phyloP scores from a whole-genome alignment of 1,284 basidiomycete species.

The Neonothopanus nambi region DNA sequence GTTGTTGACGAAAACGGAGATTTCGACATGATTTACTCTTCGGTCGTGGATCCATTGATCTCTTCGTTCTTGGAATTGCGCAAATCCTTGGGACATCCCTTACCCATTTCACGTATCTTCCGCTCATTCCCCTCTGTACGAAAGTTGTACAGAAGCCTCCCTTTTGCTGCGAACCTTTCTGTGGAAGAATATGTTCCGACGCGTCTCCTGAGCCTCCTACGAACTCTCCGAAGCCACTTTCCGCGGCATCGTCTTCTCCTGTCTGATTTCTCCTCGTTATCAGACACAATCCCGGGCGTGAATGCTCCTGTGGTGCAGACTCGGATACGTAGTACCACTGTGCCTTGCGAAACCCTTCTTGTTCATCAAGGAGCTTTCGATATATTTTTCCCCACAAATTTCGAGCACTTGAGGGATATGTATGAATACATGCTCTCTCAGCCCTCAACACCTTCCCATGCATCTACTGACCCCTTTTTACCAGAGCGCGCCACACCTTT shows the following conservation, averaged over 20 bases:
- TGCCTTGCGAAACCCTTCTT: slow-evolving; percentile 88
- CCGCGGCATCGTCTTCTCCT: slow-evolving; percentile 91
- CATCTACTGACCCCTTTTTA: slow-evolving; percentile 26
- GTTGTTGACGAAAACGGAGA: slow-evolving; percentile 83
- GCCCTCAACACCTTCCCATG: slow-evolving; percentile 41
- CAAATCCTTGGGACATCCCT: slow-evolving; percentile 51
- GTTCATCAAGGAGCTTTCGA: slow-evolving; percentile 98
- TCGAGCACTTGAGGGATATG: slow-evolving; percentile 82
- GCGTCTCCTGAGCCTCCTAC: slow-evolving; percentile 83
- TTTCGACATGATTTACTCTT: slow-evolving; percentile 84
- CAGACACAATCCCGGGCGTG: slow-evolving; percentile 82
- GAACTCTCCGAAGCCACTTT: slow-evolving; percentile 82
- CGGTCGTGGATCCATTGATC: slow-evolving; percentile 85
- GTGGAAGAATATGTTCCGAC: slow-evolving; percentile 93
- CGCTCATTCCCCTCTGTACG: slow-evolving; percentile 56
- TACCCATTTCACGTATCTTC: slow-evolving; percentile 59
- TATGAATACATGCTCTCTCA: slow-evolving; percentile 81
- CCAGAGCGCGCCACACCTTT: slow-evolving; percentile 50
- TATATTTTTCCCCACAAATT: slow-evolving; percentile 98
- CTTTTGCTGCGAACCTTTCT: slow-evolving; percentile 92
- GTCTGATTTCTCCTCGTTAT: slow-evolving; percentile 89
- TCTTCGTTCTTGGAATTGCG: slow-evolving; percentile 70
- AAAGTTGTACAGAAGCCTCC: slow-evolving; percentile 66
- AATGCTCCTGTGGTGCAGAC: slow-evolving; percentile 98
- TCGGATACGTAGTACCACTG: slow-evolving; percentile 78